These are phyloP conservation scores for Eutypella sp. DNA, from an alignment of 2,329 filamentous ascomycete species.

Conservation along the genomic window DNA sequence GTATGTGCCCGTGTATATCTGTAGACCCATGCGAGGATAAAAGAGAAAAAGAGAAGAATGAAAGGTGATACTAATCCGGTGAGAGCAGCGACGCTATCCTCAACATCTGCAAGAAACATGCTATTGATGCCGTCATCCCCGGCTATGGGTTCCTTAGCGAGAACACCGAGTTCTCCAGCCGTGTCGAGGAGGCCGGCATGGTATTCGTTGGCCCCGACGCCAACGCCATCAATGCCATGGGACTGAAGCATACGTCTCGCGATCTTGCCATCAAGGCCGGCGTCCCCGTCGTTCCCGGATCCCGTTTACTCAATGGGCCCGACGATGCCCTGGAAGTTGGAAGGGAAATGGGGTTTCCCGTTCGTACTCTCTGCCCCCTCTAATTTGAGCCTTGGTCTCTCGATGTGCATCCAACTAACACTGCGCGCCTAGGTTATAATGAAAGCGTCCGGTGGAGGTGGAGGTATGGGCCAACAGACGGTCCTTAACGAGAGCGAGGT, in stretches of 20 bases:
- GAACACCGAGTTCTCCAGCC: constrained; percentile 53
- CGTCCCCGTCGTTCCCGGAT: constrained; percentile 29
- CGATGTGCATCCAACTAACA: constrained; percentile 1
- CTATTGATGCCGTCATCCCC: constrained; percentile 53
- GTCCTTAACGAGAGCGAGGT: constrained; percentile 48
- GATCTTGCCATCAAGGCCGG: constrained; percentile 33
- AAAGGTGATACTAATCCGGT: not conserved
- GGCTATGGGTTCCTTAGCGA: constrained; percentile 63
- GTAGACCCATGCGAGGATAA: too few relatives aligned
- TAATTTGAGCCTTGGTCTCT: not conserved
- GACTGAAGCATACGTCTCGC: constrained; percentile 18
- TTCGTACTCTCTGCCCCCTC: constrained; percentile 15
- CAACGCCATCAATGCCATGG: constrained; percentile 40
- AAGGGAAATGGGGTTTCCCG: constrained; percentile 29
- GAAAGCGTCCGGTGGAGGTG: constrained; percentile 59
- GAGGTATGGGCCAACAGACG: constrained; percentile 59
- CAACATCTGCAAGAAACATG: constrained; percentile 25
- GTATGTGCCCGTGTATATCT: constrained; percentile 3
- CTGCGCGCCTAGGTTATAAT: constrained; percentile 32
- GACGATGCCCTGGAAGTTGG: constrained; percentile 48
- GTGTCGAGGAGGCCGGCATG: constrained; percentile 45
- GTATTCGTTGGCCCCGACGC: constrained; percentile 54
- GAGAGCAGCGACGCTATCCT: constrained; percentile 11
- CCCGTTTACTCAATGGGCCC: constrained; percentile 9
- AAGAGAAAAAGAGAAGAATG: too few relatives aligned